A percentile compares a stretch with the other conserved stretches of the same genome.
phyloP scores from a whole-genome alignment of 106 monocot species.

The Platanthera guangdongensis region DNA sequence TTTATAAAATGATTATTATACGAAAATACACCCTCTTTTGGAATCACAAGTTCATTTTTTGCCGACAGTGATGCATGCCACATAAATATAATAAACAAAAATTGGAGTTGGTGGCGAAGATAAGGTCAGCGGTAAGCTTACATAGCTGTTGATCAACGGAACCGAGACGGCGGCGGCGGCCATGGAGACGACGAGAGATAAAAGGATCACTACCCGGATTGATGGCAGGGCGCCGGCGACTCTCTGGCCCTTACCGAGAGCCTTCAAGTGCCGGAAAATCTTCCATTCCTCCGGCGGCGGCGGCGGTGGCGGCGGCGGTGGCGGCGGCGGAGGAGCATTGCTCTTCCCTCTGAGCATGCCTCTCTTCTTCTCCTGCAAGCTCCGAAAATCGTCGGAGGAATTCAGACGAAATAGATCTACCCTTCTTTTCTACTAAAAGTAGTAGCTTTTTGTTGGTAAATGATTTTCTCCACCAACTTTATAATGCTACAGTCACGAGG shows the following conservation, averaged over 20 bases:
- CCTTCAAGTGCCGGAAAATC: neutral
- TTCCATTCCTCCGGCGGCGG: neutral
- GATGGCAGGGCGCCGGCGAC: neutral
- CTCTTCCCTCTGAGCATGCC: neutral
- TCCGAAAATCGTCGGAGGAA: neutral
- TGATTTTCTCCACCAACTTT: neutral
- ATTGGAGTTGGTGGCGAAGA: too few relatives aligned
- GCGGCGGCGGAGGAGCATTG: neutral
- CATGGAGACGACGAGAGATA: neutral
- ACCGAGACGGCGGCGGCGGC: neutral
- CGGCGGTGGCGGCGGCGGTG: neutral
- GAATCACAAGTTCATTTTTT: too few relatives aligned
- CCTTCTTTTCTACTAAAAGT: neutral
- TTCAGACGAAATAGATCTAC: neutral
- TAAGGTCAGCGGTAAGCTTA: neutral
- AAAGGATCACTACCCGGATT: neutral
- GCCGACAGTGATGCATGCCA: too few relatives aligned
- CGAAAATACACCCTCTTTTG: too few relatives aligned
- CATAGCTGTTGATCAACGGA: constrained; percentile 2
- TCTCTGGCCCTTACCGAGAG: neutral
- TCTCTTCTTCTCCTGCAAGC: neutral
- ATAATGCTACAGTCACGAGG: neutral
- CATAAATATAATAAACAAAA: too few relatives aligned
- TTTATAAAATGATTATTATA: too few relatives aligned
- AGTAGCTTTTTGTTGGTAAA: neutral